A percentile compares a stretch with the other conserved stretches of the same genome.
These are phyloP conservation scores for Xylaria multiplex DNA, from an alignment of 2,329 filamentous ascomycete genomes.

Conservation along the genomic window DNA sequence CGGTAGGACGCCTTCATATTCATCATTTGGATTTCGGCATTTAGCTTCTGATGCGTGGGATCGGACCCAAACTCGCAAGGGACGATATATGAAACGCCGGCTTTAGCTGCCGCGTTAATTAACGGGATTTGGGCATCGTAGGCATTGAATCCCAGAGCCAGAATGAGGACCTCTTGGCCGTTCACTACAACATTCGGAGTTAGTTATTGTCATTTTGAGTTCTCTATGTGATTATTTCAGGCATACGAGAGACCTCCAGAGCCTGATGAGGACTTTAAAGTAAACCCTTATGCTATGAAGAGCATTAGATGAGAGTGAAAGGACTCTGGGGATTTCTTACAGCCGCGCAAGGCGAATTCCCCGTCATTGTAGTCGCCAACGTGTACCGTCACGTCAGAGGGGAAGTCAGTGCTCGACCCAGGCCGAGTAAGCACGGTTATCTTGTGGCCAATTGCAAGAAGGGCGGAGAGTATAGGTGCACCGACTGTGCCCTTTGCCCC, in stretches of 20 bases:
- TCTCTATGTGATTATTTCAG: background rate
- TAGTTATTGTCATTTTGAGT: background rate
- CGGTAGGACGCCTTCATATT: slow-evolving; percentile 43
- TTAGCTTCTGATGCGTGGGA: slow-evolving; percentile 37
- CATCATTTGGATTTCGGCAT: slow-evolving; percentile 40
- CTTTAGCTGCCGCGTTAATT: slow-evolving; percentile 49
- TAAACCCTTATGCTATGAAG: background rate
- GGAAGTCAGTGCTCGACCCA: slow-evolving; percentile 41
- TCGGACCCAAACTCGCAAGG: slow-evolving; percentile 50
- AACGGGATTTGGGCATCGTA: slow-evolving; percentile 42
- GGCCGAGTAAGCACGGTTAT: slow-evolving; percentile 49
- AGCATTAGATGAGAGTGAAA: too few species aligned
- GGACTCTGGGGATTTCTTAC: background rate
- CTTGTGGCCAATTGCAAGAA: slow-evolving; percentile 45
- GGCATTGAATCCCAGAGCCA: slow-evolving; percentile 43
- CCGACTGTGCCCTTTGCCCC: slow-evolving; percentile 48
- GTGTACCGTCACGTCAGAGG: slow-evolving; percentile 35
- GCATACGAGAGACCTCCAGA: too few species aligned
- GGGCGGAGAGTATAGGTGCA: slow-evolving; percentile 44
- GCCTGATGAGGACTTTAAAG: background rate
- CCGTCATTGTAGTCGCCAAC: slow-evolving; percentile 42
- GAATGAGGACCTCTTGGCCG: slow-evolving; percentile 50
- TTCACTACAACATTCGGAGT: slow-evolving; percentile 33
- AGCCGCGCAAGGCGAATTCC: slow-evolving; percentile 42
- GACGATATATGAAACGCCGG: slow-evolving; percentile 48